Evolutionary conservation across 2,329 filamentous ascomycete species (phyloP).

Genomic region (Boeremia exigua): DNA sequence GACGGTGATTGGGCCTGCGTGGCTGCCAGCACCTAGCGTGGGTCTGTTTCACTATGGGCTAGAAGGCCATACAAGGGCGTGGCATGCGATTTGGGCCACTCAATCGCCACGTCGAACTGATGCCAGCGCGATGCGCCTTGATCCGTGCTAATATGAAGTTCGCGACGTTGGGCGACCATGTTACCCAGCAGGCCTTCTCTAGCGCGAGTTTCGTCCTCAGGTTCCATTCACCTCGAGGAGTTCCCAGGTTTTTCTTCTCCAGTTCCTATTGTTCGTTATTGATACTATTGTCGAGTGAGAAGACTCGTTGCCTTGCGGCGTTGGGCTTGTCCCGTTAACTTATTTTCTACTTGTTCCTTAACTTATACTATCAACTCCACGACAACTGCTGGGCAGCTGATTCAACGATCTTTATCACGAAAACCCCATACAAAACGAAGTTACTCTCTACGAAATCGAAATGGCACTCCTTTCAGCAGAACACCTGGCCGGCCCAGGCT

Average conservation of each 20-base stretch:
- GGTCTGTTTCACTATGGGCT: constrained; percentile 37
- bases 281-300: constrained; percentile 46
- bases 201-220: constrained; percentile 29
- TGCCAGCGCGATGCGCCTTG: constrained; percentile 37
- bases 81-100: constrained; percentile 43
- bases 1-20: constrained; percentile 23
- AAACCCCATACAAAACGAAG: not conserved
- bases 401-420: constrained; percentile 8
- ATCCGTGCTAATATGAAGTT: constrained; percentile 39
- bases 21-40: constrained; percentile 17
- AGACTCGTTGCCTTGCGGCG: constrained; percentile 44
- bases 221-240: constrained; percentile 27
- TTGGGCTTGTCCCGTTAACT: constrained; percentile 27
- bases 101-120: constrained; percentile 29
- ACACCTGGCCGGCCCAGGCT: constrained; percentile 58
- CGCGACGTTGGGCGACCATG: constrained; percentile 29
- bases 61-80: constrained; percentile 6
- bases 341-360: constrained; percentile 21
- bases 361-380: constrained; percentile 24
- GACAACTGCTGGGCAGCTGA: constrained; percentile 45
- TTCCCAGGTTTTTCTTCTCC: constrained; percentile 28
- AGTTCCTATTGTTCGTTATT: constrained; percentile 43
- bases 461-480: constrained; percentile 54
- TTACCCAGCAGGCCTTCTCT: constrained; percentile 17
- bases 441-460: constrained; percentile 2